These are phyloP conservation scores for Apophysomyces ossiformis DNA, from an alignment of 371 early-diverging fungal species.

Conservation along the genomic window DNA sequence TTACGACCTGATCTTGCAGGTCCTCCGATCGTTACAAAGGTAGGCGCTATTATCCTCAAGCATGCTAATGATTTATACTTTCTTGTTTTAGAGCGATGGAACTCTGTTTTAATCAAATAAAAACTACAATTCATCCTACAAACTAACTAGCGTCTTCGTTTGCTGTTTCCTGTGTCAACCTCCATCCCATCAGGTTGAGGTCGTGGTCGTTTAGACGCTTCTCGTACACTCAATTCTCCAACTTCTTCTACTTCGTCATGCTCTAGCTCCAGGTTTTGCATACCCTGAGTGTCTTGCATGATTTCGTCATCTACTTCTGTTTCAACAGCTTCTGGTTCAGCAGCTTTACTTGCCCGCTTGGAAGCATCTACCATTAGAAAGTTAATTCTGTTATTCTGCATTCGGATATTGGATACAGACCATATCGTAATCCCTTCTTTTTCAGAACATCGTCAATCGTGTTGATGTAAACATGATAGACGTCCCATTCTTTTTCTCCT, in stretches of 20 bases:
- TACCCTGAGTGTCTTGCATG: conserved; percentile 9
- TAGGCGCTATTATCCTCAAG: conserved; percentile 12
- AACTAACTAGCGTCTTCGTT: background rate
- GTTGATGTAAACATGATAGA: conserved; percentile 44
- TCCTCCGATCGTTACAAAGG: conserved; percentile 86
- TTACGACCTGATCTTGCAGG: conserved; percentile 77
- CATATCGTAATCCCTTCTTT: conserved; percentile 53
- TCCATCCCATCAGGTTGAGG: background rate
- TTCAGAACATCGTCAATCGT: conserved; percentile 41
- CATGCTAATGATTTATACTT: background rate
- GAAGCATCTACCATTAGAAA: background rate
- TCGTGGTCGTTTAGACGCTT: conserved; percentile 2
- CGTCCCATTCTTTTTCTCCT: conserved; percentile 46
- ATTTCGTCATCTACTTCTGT: background rate
- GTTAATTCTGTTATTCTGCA: background rate
- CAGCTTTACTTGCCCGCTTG: background rate
- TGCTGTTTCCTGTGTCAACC: background rate
- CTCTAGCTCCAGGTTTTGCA: background rate
- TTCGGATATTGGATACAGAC: conserved; percentile 12
- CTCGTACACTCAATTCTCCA: conserved; percentile 2
- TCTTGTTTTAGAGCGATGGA: conserved; percentile 45
- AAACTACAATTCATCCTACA: background rate
- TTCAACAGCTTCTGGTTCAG: background rate
- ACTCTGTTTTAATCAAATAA: conserved; percentile 42
- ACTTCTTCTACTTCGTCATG: background rate